These are phyloP conservation scores for Ceratorhiza oryzae-sativae DNA, from an alignment of 1,284 basidiomycete species.

Conservation along the genomic window DNA sequence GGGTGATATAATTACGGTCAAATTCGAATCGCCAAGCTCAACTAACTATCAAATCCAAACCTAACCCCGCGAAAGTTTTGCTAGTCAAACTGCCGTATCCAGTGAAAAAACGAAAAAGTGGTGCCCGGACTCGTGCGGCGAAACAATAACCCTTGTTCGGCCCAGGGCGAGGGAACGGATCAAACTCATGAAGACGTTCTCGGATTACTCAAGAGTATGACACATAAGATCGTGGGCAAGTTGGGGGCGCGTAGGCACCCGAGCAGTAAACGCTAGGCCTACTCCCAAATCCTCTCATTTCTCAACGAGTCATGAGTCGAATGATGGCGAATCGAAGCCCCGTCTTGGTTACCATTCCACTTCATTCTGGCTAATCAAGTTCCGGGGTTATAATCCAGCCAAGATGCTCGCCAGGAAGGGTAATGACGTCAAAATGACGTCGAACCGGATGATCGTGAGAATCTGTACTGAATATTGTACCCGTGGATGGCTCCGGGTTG, in stretches of 20 bases:
- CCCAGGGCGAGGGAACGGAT: background rate
- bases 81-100: background rate
- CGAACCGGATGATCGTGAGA: background rate
- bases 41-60: slow-evolving; percentile 10
- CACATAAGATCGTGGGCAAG: background rate
- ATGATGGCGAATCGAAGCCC: slow-evolving; percentile 29
- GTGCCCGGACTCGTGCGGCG: slow-evolving; percentile 10
- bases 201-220: background rate
- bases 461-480: background rate
- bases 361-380: too few relatives aligned
- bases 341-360: background rate
- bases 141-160: slow-evolving; percentile 16
- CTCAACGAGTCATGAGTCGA: slow-evolving; percentile 19
- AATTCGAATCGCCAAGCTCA: background rate
- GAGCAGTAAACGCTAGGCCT: too few relatives aligned
- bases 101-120: background rate
- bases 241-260: background rate
- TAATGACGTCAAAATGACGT: background rate
- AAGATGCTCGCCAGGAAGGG: too few relatives aligned
- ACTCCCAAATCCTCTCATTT: background rate
- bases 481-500: too few relatives aligned
- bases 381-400: too few relatives aligned
- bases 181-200: background rate
- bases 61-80: slow-evolving; percentile 9
- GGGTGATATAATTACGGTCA: background rate